Percentiles rank a stretch among this genome's conserved stretches.
Evolutionary conservation across 2,329 filamentous ascomycete genomes (phyloP).

Genomic region (Alternaria tenuissima): DNA sequence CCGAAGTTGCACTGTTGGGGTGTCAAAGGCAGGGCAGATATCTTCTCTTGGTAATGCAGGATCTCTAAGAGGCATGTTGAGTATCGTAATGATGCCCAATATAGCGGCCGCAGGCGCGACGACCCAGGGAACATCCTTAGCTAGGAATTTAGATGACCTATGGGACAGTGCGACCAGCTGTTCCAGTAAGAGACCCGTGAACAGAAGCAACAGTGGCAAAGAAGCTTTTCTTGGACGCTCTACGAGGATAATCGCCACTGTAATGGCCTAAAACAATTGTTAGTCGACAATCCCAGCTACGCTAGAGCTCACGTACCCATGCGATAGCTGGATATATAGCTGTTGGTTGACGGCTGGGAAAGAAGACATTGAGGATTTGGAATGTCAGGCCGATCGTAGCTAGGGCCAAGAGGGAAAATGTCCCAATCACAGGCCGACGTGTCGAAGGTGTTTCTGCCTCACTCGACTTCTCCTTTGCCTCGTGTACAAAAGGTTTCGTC

Average conservation of each 20-base stretch:
- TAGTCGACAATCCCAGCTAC: constrained; percentile 4
- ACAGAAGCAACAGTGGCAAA: constrained; percentile 51
- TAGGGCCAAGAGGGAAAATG: constrained; percentile 36
- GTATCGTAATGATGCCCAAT: constrained; percentile 61
- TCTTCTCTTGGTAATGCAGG: constrained; percentile 61
- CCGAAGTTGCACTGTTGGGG: constrained; percentile 68
- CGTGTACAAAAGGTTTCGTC: constrained; percentile 60
- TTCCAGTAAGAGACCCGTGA: constrained; percentile 45
- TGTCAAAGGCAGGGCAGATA: constrained; percentile 66
- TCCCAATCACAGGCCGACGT: constrained; percentile 38
- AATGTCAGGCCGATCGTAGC: constrained; percentile 36
- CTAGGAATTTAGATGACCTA: constrained; percentile 23
- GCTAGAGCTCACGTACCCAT: constrained; percentile 38
- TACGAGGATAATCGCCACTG: constrained; percentile 46
- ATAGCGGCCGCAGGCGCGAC: constrained; percentile 54
- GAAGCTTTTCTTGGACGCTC: constrained; percentile 55
- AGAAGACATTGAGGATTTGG: constrained; percentile 37
- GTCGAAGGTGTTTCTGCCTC: constrained; percentile 40
- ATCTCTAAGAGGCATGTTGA: constrained; percentile 75
- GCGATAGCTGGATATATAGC: constrained; percentile 41
- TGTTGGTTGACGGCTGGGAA: constrained; percentile 24
- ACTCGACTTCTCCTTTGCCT: constrained; percentile 40
- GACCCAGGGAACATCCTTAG: constrained; percentile 46
- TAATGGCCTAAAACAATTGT: constrained; percentile 44
- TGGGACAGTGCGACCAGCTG: constrained; percentile 44